Evolutionary conservation across 2,329 filamentous ascomycete species (phyloP), one percentile per base, ranked within the genome.

Genomic region (Trichoderma koningiopsis): DNA sequence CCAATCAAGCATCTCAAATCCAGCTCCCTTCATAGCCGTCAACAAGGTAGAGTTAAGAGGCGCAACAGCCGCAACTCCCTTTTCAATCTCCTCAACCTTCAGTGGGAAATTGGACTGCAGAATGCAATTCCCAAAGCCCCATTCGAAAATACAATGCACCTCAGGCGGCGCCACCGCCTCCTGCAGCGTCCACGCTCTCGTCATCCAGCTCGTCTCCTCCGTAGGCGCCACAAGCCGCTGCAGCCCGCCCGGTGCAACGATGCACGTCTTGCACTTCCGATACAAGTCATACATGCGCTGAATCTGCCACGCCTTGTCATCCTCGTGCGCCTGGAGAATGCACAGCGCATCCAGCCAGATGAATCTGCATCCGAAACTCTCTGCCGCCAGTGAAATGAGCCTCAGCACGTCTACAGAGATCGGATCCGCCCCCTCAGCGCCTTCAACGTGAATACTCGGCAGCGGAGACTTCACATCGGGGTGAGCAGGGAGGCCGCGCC

Each of bases 241-340:
- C 2, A 67, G 55, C 1, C 64, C 64, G 16, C 64, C 64, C 5
- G 64, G 64, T 6, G 40, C 64, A 33, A 67, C 64, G 22, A 67
- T 67, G 29, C 64, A 67, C 22, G 58, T 56, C 1, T 10, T 35
- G 16, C 55, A 59, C 0, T 31, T 37, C 3, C 64, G 53, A 8
- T 67, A 67, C 27, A 67, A 24, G 22, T 67, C 64, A 5, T 67
- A 59, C 64, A 67, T 67, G 55, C 55, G 64, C 64, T 67, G 64
- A 22, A 67, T 67, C 31, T 67, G 64, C 64, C 64, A 67, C 11
- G 55, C 64, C 31, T 67, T 67, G 10, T 67, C 64, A 14, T 59
- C 37, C 1, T 59, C 64, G 4, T 67, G 10, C 1, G 27, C 64
- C 22, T 67, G 64, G 5, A 67, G 64, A 49, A 67, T 67, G 31